phyloP scores from a whole-genome alignment of 2,329 filamentous ascomycete species.

The Paecilomyces sp. region DNA sequence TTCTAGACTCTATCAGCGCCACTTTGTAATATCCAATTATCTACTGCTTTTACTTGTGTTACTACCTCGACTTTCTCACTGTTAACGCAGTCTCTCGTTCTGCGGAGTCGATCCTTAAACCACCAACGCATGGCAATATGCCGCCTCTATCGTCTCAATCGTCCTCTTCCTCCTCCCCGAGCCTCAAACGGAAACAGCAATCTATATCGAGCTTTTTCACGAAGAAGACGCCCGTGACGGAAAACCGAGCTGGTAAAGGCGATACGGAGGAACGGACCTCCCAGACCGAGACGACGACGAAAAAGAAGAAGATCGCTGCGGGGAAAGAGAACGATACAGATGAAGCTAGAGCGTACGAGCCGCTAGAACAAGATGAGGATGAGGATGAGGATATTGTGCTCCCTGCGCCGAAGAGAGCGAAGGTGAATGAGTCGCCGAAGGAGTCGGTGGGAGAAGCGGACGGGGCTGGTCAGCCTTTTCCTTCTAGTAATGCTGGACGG shows the following conservation, averaged over 20 bases:
- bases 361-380: constrained; percentile 11
- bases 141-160: constrained; percentile 24
- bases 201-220: constrained; percentile 84
- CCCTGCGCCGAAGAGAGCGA: constrained; percentile 36
- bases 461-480: constrained; percentile 15
- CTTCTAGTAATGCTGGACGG: constrained; percentile 35
- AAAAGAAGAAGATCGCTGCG: constrained; percentile 1
- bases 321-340: constrained; percentile 6
- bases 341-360: constrained; percentile 6
- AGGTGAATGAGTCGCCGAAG: constrained; percentile 16
- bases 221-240: constrained; percentile 40
- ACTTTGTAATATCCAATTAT: background rate
- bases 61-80: background rate
- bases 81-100: background rate
- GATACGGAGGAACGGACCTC: constrained; percentile 3
- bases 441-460: constrained; percentile 7
- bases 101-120: background rate
- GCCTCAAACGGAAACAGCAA: constrained; percentile 47
- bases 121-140: background rate
- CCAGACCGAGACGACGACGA: background rate
- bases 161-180: constrained; percentile 26
- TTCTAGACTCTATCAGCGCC: background rate
- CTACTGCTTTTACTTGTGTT: background rate
- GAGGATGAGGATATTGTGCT: constrained; percentile 34
- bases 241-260: constrained; percentile 8